Evolutionary conservation across 306 rosid species (phyloP).

Genomic region (Quercus ilex): DNA sequence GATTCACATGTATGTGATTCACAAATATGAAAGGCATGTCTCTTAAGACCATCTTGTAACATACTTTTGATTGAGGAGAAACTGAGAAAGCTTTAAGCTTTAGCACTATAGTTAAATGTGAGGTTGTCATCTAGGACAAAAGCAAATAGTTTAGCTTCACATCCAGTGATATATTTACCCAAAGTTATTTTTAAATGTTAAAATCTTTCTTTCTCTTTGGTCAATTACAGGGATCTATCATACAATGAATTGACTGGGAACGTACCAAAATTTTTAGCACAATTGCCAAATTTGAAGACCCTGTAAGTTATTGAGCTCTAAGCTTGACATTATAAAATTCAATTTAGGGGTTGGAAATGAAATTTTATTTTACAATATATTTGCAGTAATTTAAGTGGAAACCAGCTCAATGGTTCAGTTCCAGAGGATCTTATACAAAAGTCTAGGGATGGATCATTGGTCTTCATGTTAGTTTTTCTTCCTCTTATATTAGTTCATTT

Average conservation of each 20-base stretch:
- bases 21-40: too few species aligned
- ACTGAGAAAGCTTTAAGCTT: too few species aligned
- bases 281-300: too few species aligned
- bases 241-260: conserved; percentile 40
- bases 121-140: too few species aligned
- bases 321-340: background rate
- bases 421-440: conserved; percentile 11
- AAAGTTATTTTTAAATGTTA: background rate
- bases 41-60: too few species aligned
- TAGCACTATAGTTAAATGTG: too few species aligned
- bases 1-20: too few species aligned
- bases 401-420: conserved; percentile 23
- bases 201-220: too few species aligned
- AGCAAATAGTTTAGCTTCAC: too few species aligned
- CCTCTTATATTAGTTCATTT: background rate
- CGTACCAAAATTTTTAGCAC: conserved; percentile 21
- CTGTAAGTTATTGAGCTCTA: conserved; percentile 1
- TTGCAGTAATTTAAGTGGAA: conserved; percentile 16
- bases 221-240: conserved; percentile 37
- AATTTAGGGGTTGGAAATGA: too few species aligned
- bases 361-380: background rate
- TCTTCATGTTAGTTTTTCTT: background rate
- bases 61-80: too few species aligned
- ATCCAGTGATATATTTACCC: too few species aligned
- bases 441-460: background rate